Evolutionary conservation across 2,329 filamentous ascomycete genomes (phyloP).

Genomic region (Aureobasidium sp.): DNA sequence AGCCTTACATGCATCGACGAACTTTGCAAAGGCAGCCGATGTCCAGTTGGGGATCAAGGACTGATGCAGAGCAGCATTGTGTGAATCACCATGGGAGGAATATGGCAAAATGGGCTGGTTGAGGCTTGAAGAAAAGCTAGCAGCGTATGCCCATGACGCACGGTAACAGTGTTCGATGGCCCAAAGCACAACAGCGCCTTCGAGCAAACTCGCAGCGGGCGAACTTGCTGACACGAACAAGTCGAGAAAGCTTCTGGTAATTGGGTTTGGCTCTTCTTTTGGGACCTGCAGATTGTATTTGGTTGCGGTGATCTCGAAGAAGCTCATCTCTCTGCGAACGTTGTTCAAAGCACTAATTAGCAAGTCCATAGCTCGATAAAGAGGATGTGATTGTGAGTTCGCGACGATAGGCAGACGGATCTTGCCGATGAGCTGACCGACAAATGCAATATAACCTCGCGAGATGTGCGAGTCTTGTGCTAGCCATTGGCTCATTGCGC

Average conservation of each 20-base stretch:
- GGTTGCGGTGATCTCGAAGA: constrained; percentile 58
- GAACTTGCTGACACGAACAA: constrained; percentile 52
- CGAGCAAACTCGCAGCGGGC: constrained; percentile 49
- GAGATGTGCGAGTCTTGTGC: constrained; percentile 66
- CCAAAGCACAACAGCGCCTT: constrained; percentile 68
- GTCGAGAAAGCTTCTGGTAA: constrained; percentile 51
- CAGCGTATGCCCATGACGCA: constrained; percentile 42
- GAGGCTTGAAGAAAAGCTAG: constrained; percentile 33
- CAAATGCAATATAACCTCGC: constrained; percentile 61
- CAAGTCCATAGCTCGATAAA: constrained; percentile 54
- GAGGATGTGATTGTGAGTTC: constrained; percentile 39
- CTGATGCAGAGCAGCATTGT: constrained; percentile 44
- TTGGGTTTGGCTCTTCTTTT: constrained; percentile 37
- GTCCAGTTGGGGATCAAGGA: constrained; percentile 47
- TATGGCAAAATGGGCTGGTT: constrained; percentile 26
- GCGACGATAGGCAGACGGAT: constrained; percentile 47
- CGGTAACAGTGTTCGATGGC: constrained; percentile 60
- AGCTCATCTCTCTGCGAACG: constrained; percentile 58
- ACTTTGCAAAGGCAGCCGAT: constrained; percentile 43
- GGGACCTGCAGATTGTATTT: constrained; percentile 52
- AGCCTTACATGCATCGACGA: constrained; percentile 42
- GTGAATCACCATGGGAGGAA: constrained; percentile 29
- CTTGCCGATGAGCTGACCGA: constrained; percentile 57
- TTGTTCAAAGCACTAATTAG: constrained; percentile 59
- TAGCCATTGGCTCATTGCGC: constrained; percentile 58